Conservation (phyloP, 225 moss, liverwort and hornwort species). For the Anthoceros angustus region DNA sequence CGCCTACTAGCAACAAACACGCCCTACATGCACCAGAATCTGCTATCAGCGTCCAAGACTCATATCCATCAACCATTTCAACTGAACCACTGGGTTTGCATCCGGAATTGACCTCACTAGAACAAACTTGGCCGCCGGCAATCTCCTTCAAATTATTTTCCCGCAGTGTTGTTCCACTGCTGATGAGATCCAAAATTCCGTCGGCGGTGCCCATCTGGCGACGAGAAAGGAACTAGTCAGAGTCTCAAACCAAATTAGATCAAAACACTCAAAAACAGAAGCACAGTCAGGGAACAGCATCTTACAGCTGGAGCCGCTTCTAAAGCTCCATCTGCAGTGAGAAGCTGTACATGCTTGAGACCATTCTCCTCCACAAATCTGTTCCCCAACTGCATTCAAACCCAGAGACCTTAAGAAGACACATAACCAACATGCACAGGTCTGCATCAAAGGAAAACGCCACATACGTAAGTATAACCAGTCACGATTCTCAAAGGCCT, state of each 20-base stretch:
- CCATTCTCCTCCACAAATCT: slow-evolving; percentile 71
- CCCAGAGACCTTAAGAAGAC: slow-evolving; percentile 12
- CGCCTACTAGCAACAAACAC: slow-evolving; percentile 83
- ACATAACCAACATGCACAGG: background rate
- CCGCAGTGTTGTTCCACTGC: slow-evolving; percentile 91
- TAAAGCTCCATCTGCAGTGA: slow-evolving; percentile 91
- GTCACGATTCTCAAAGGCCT: slow-evolving; percentile 75
- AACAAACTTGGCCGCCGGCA: slow-evolving; percentile 55
- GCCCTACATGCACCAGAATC: slow-evolving; percentile 24
- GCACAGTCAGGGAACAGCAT: background rate
- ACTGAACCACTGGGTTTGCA: background rate
- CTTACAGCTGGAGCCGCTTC: slow-evolving; percentile 95
- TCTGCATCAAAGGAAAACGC: background rate
- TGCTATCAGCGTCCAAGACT: too few relatives aligned
- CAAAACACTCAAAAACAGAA: background rate
- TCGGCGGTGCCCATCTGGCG: slow-evolving; percentile 94
- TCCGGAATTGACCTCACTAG: slow-evolving; percentile 44
- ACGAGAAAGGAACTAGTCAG: background rate
- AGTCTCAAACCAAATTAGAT: background rate
- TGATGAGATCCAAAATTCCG: slow-evolving; percentile 93
- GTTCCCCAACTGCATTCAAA: slow-evolving; percentile 45
- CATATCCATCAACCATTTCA: background rate
- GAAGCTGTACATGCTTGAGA: slow-evolving; percentile 62
- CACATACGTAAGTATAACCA: slow-evolving; percentile 59
- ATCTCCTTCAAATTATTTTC: slow-evolving; percentile 96